Percentiles rank a stretch among this genome's conserved stretches.
These are phyloP conservation scores for Fragaria nilgerrensis DNA, from an alignment of 306 rosid genomes.

Conservation along the genomic window DNA sequence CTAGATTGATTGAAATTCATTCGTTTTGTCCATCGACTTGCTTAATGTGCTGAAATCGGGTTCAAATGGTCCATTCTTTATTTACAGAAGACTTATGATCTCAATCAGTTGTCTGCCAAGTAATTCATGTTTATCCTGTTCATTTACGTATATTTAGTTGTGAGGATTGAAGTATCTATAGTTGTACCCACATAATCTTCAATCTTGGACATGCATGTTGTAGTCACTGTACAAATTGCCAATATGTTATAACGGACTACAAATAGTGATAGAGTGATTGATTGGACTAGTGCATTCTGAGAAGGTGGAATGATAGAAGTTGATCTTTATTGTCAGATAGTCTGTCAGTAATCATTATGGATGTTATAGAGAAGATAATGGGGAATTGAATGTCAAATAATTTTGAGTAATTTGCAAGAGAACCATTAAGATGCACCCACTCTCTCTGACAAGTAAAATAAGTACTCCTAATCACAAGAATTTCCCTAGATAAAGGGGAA, in stretches of 20 bases:
- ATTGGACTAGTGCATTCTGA: background rate
- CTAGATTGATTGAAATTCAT: background rate
- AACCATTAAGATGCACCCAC: background rate
- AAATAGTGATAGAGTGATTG: background rate
- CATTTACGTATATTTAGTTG: background rate
- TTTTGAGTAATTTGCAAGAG: background rate
- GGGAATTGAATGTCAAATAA: background rate
- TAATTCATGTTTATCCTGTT: background rate
- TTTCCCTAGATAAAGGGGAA: background rate
- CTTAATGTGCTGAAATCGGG: background rate
- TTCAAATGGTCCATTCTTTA: background rate
- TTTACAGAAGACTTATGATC: background rate
- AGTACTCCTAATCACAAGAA: background rate
- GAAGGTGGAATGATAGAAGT: background rate
- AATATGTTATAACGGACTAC: background rate
- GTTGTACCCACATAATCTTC: background rate
- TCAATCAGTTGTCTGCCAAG: background rate
- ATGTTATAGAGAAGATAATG: background rate
- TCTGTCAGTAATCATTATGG: background rate
- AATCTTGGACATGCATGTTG: background rate
- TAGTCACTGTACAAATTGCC: background rate
- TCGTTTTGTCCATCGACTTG: background rate
- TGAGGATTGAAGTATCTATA: background rate
- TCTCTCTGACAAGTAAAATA: background rate
- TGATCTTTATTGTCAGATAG: background rate